These are phyloP conservation scores for Picea engelmannii DNA, from an alignment of 83 land plant genomes.

Conservation along the genomic window DNA sequence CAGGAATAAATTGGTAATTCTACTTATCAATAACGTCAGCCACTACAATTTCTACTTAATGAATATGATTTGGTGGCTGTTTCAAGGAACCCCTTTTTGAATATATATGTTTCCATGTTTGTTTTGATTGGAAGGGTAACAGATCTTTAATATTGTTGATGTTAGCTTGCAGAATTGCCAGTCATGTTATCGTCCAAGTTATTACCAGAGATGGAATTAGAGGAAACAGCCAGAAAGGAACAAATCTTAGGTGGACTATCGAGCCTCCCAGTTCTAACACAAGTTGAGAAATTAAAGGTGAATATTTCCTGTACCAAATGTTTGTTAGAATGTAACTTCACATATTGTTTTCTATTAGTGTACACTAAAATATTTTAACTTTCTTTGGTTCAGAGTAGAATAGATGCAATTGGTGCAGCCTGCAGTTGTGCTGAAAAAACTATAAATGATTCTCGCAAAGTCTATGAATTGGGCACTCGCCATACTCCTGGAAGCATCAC, in stretches of 20 bases:
- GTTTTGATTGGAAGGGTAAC: not conserved
- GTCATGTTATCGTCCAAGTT: conserved; percentile 98
- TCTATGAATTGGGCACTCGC: conserved; percentile 78
- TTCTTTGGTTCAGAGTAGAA: conserved; percentile 62
- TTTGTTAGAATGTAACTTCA: not conserved
- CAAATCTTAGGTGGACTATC: conserved; percentile 76
- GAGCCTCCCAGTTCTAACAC: conserved; percentile 67
- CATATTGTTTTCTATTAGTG: not conserved
- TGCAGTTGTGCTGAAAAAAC: conserved; percentile 91
- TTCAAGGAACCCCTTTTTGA: not conserved
- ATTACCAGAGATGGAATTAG: conserved; percentile 92
- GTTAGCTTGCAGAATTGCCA: conserved; percentile 69
- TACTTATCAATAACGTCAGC: not conserved
- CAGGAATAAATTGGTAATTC: not conserved
- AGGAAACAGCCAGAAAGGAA: conserved; percentile 74
- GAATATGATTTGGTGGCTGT: not conserved
- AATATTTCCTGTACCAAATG: not conserved
- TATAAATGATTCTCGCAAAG: conserved; percentile 76
- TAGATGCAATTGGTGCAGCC: conserved; percentile 80
- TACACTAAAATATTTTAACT: not conserved
- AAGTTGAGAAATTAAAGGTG: conserved; percentile 92
- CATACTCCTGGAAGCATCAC: conserved; percentile 68
- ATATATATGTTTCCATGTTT: not conserved
- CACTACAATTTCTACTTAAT: not conserved
- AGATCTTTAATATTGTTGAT: not conserved